Evolutionary conservation across 2,329 filamentous ascomycete species (phyloP), one percentile per base, ranked within the genome.

Genomic region (Alternaria sp.): DNA sequence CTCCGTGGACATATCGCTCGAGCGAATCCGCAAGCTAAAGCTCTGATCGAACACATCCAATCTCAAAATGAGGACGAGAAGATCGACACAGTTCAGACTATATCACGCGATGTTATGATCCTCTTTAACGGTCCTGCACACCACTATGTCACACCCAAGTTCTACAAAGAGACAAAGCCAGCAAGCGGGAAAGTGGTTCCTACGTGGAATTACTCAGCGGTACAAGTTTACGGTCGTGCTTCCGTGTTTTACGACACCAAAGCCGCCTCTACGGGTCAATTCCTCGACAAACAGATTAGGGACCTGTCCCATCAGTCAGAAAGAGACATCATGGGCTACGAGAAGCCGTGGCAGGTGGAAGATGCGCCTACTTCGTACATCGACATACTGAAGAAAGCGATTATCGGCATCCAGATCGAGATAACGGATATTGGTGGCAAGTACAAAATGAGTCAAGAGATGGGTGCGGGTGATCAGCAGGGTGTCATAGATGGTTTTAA

Each of bases 1-100:
- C 80, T 91, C 3, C 82, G 88, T 3, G 88, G 87, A 4, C 89
- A 91, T 66, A 74, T 91, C 28, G 88, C 88, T 12, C 30, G 30
- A 32, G 30, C 30, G 3, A 32, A 32, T 32, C 30, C 30, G 11
- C 30, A 32, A 32, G 30, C 30, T 12, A 32, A 32, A 32, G 7
- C 30, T 12, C 4, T 32, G 4, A 32, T 32, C 30, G 30, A 32
- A 12, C 30, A 32, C 30, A 1, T 32, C 11, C 30, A 32, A 32
- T 32, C 30, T 32, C 30, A 32, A 32, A 20, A 11, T 26, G 20
- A 16, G 4, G 6, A 18, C 9, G 44, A 32, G 11, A 32, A 4
- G 4, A 30, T 12, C 3, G 26, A 47, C 6, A 28, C 44, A 1
- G 0, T 22, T 14, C 44, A 32, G 7, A 32, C 11, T 4, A 7